Percentiles rank a stretch among this genome's conserved stretches.
phyloP scores from a whole-genome alignment of 2,329 filamentous ascomycete genomes.

The Mollisia scopiformis region DNA sequence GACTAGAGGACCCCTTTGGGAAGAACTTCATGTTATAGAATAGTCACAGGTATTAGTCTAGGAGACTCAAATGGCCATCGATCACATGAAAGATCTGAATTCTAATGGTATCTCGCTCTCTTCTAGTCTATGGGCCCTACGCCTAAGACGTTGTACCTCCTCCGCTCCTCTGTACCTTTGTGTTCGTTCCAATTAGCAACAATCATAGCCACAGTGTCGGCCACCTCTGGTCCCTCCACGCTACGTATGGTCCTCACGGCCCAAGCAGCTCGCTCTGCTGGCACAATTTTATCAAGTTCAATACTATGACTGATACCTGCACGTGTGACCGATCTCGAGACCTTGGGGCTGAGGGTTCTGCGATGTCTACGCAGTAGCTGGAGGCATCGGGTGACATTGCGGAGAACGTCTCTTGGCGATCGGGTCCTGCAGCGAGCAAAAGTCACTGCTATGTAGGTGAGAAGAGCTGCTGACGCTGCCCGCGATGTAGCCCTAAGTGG shows the following conservation, averaged over 20 bases:
- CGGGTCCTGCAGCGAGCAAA: slow-evolving; percentile 26
- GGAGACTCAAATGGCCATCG: not conserved
- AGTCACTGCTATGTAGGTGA: slow-evolving; percentile 31
- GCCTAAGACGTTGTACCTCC: slow-evolving; percentile 14
- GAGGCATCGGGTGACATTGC: slow-evolving; percentile 32
- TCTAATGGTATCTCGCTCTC: not conserved
- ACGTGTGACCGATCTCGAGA: slow-evolving; percentile 28
- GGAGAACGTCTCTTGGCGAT: slow-evolving; percentile 24
- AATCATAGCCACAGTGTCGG: slow-evolving; percentile 21
- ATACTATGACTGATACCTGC: slow-evolving; percentile 29
- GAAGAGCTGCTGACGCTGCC: slow-evolving; percentile 23
- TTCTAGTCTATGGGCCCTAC: slow-evolving; percentile 24
- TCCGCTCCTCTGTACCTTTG: not conserved
- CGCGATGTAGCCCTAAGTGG: too few species aligned
- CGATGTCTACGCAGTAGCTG: slow-evolving; percentile 28
- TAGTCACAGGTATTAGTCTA: not conserved
- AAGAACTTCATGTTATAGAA: not conserved
- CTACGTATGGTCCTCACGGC: slow-evolving; percentile 22
- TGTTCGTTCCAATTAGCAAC: slow-evolving; percentile 21
- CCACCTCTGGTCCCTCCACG: slow-evolving; percentile 32
- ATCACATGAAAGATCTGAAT: not conserved
- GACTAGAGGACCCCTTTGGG: too few species aligned
- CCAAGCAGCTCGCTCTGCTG: slow-evolving; percentile 27
- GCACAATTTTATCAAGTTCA: slow-evolving; percentile 19
- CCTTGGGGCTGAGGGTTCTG: slow-evolving; percentile 17